Conservation (phyloP, 345 rosid species). For the Pistacia integerrima region DNA sequence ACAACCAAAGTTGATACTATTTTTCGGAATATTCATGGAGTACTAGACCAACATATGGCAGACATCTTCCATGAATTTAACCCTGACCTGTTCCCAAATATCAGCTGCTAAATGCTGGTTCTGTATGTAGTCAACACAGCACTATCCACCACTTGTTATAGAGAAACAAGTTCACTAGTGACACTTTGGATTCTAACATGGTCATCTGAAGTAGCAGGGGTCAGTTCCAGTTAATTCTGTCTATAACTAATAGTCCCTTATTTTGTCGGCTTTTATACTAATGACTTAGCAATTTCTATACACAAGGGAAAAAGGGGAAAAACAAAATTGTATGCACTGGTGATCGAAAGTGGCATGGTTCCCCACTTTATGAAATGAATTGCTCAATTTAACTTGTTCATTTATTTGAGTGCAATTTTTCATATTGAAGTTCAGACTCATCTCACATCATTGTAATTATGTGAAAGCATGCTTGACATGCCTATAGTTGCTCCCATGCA, state of each 20-base stretch:
- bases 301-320: too few relatives aligned
- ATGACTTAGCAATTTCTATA: neutral
- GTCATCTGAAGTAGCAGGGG: conserved; percentile 7
- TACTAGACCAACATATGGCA: neutral
- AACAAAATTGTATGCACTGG: neutral
- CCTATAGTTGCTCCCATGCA: too few relatives aligned
- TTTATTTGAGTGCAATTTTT: too few relatives aligned
- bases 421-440: too few relatives aligned
- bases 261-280: neutral
- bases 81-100: neutral
- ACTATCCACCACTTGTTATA: neutral
- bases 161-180: neutral
- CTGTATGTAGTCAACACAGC: neutral
- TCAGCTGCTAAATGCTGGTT: neutral
- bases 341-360: neutral
- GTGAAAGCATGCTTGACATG: too few relatives aligned
- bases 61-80: neutral
- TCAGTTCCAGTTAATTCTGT: neutral
- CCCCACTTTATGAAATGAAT: neutral
- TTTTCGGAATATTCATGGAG: neutral
- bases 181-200: neutral
- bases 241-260: neutral
- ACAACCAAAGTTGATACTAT: neutral
- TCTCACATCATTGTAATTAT: too few relatives aligned
- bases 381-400: too few relatives aligned